phyloP scores from a whole-genome alignment of 495 filamentous ascomycete species.

The Echria macrotheca region DNA sequence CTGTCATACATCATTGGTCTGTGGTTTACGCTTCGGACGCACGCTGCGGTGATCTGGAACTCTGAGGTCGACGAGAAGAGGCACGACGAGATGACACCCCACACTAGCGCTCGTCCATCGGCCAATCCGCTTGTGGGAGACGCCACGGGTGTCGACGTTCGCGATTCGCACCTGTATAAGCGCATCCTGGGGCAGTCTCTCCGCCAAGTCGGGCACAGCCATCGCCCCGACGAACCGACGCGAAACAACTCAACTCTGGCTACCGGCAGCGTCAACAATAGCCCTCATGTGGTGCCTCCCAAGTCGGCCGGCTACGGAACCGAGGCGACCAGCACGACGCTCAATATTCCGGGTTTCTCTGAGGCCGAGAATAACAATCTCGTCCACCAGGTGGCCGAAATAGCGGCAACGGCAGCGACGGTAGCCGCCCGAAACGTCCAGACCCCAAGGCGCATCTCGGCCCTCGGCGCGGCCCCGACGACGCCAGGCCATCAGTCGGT shows the following conservation, averaged over 20 bases:
- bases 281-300: conserved; percentile 68
- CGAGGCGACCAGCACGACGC: conserved; percentile 31
- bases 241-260: conserved; percentile 38
- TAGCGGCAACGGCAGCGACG: conserved; percentile 85
- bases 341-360: conserved; percentile 63
- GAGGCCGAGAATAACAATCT: conserved; percentile 74
- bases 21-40: conserved; percentile 93
- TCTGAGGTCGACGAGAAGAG: conserved; percentile 82
- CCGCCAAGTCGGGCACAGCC: conserved; percentile 64
- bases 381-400: conserved; percentile 78
- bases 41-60: conserved; percentile 96
- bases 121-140: conserved; percentile 33
- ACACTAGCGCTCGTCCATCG: conserved; percentile 38
- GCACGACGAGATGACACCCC: conserved; percentile 38
- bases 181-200: conserved; percentile 86
- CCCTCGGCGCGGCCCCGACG: conserved; percentile 18
- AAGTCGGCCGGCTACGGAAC: conserved; percentile 45
- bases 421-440: conserved; percentile 75
- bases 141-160: conserved; percentile 50
- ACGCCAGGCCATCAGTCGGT: conserved; percentile 14
- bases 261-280: conserved; percentile 33
- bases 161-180: conserved; percentile 86
- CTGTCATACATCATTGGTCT: conserved; percentile 89
- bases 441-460: conserved; percentile 20
- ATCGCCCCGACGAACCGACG: conserved; percentile 41